Evolutionary conservation across 768 basidiomycete genomes (phyloP), one percentile per base, ranked within the genome.

Genomic region (Dendrothele bispora): DNA sequence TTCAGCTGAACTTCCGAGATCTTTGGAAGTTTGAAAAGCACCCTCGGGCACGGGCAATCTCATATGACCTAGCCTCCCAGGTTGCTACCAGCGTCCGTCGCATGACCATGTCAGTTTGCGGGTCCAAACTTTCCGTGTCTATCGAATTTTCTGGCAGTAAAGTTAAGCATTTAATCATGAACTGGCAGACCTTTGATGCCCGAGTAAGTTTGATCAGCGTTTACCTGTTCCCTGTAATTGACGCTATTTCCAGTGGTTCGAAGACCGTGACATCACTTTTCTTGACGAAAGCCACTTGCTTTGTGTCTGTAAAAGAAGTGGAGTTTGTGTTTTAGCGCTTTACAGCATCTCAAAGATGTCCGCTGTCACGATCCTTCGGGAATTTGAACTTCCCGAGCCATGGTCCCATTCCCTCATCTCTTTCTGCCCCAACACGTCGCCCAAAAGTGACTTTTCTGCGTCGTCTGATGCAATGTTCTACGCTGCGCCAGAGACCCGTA

Each of bases 21-120:
- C 61, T 83, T 42, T 77, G 75, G 68, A 68, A 68, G n/a, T 80
- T 79, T 49, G 75, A 71, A 46, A 78, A 79, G 55, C 82, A 84
- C 55, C 67, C 74, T 25, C 66, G 62, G 41, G 74, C 79, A 24
- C 60, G 58, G 30, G 61, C 64, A 10, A 58, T 70, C 27, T 64
- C 63, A 28, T 77, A 73, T 50, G 74, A 77, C 36, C 72, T 74
- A 50, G 62, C 58, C 22, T 69, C 68, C 15, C 73, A 70, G 44
- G 52, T 65, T 17, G 37, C 66, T 38, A 64, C 61, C 6, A 64
- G 67, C 5, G 30, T 77, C 27, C 53, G 57, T 12, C 68, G 62
- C 36, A 61, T 72, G 44, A 55, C 67, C 18, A 66, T 73, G 47
- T 55, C 56, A 15, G 61, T 79, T 30, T 73, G 68, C 43, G 78